These are phyloP conservation scores for Fraxinus sp. DNA, from an alignment of 305 asterid genomes.

Conservation along the genomic window DNA sequence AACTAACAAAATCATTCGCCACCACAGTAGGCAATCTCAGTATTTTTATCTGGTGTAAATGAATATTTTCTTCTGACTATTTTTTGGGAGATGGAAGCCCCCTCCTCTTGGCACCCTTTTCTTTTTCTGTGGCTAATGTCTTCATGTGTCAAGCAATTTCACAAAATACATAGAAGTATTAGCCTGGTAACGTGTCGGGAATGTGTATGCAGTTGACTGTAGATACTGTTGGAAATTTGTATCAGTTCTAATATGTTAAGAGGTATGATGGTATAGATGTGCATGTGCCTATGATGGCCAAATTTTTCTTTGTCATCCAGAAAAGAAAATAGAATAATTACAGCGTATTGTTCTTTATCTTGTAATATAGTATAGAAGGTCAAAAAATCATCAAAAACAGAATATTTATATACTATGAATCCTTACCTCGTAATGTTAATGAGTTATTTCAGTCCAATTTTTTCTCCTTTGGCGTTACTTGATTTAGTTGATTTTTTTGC, in stretches of 20 bases:
- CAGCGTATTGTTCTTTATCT: not conserved
- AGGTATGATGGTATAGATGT: not conserved
- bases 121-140: not conserved
- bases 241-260: not conserved
- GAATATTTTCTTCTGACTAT: not conserved
- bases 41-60: not conserved
- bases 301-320: not conserved
- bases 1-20: not conserved
- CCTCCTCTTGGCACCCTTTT: not conserved
- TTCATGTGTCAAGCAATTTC: not conserved
- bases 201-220: not conserved
- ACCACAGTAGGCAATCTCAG: not conserved
- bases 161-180: not conserved
- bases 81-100: slow-evolving; percentile 3
- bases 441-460: not conserved
- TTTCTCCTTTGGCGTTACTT: not conserved
- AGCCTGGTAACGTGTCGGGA: not conserved
- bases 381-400: not conserved
- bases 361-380: not conserved
- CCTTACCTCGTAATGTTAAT: not conserved
- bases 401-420: not conserved
- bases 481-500: not conserved
- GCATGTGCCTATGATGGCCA: not conserved
- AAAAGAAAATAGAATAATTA: not conserved
- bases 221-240: not conserved